A percentile compares a stretch with the other conserved stretches of the same genome.
These are phyloP conservation scores for Lichtheimia hyalospora DNA, from an alignment of 371 early-diverging fungal genomes.

Conservation along the genomic window DNA sequence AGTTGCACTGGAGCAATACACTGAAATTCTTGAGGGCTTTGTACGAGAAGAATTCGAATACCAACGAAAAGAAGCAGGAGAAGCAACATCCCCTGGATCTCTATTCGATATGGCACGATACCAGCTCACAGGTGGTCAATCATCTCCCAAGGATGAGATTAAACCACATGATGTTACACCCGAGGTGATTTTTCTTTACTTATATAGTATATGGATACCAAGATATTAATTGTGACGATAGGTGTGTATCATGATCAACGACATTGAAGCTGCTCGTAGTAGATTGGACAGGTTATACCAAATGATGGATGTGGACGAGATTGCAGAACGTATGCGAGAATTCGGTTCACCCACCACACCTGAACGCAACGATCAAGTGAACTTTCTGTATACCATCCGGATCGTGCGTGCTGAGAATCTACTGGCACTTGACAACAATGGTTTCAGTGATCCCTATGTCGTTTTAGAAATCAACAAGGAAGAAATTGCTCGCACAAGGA, in stretches of 20 bases:
- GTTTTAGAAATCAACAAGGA: slow-evolving; percentile 61
- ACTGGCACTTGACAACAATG: slow-evolving; percentile 56
- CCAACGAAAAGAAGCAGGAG: slow-evolving; percentile 10
- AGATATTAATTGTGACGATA: slow-evolving; percentile 1
- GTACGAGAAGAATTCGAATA: slow-evolving; percentile 41
- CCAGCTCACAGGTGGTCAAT: slow-evolving; percentile 32
- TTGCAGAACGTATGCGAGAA: slow-evolving; percentile 50
- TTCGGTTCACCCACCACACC: slow-evolving; percentile 15
- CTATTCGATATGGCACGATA: slow-evolving; percentile 42
- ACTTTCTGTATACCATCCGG: slow-evolving; percentile 57
- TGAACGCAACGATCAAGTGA: slow-evolving; percentile 32
- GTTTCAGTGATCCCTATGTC: slow-evolving; percentile 73
- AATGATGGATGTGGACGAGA: slow-evolving; percentile 67
- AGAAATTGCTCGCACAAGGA: slow-evolving; percentile 60
- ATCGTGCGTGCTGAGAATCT: slow-evolving; percentile 61
- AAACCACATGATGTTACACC: slow-evolving; percentile 56
- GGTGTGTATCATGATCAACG: slow-evolving; percentile 67
- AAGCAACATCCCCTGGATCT: slow-evolving; percentile 16
- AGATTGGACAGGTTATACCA: slow-evolving; percentile 64
- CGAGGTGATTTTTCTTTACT: slow-evolving; percentile 28
- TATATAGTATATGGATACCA: no score
- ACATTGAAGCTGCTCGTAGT: slow-evolving; percentile 65
- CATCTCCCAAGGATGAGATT: slow-evolving; percentile 38
- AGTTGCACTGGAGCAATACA: slow-evolving; percentile 55
- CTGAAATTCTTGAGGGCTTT: slow-evolving; percentile 38